Conservation (phyloP, 495 filamentous ascomycete genomes). For the Geoglossum glabrum region DNA sequence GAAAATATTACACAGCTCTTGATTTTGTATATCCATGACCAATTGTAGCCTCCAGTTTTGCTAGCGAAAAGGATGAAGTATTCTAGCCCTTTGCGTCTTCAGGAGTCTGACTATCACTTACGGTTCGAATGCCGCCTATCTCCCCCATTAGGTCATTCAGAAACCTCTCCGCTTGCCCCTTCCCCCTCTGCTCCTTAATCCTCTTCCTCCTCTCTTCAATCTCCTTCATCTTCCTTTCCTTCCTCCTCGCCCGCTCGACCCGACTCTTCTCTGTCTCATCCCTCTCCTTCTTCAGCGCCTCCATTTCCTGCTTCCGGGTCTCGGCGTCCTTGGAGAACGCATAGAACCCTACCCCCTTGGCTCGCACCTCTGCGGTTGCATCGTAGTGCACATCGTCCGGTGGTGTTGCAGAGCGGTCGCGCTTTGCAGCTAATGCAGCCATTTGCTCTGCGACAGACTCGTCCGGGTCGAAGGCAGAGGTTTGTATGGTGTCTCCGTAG, state of each 20-base stretch:
- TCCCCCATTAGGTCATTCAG: constrained; percentile 31
- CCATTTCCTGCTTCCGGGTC: constrained; percentile 52
- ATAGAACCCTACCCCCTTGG: constrained; percentile 81
- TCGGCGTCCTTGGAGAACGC: constrained; percentile 54
- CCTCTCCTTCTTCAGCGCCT: constrained; percentile 42
- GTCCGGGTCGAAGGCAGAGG: constrained; percentile 56
- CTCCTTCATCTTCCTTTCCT: constrained; percentile 26
- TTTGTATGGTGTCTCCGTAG: constrained; percentile 63
- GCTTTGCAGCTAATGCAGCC: constrained; percentile 47
- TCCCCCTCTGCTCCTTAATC: constrained; percentile 37
- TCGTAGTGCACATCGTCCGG: constrained; percentile 70
- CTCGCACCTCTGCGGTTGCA: constrained; percentile 58
- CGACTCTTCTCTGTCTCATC: constrained; percentile 43
- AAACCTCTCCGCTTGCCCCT: constrained; percentile 48
- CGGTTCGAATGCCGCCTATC: not conserved
- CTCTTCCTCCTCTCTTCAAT: constrained; percentile 34
- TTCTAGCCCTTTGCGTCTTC: not conserved
- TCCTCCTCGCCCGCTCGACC: constrained; percentile 27
- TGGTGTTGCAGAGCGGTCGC: constrained; percentile 58
- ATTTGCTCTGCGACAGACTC: constrained; percentile 38
- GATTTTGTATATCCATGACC: not conserved
- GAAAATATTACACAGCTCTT: not conserved
- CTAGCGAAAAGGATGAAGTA: not conserved
- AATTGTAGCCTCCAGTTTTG: too few species aligned
- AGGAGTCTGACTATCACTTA: not conserved